Conservation (phyloP, 495 filamentous ascomycete species). For the Halenospora varia region DNA sequence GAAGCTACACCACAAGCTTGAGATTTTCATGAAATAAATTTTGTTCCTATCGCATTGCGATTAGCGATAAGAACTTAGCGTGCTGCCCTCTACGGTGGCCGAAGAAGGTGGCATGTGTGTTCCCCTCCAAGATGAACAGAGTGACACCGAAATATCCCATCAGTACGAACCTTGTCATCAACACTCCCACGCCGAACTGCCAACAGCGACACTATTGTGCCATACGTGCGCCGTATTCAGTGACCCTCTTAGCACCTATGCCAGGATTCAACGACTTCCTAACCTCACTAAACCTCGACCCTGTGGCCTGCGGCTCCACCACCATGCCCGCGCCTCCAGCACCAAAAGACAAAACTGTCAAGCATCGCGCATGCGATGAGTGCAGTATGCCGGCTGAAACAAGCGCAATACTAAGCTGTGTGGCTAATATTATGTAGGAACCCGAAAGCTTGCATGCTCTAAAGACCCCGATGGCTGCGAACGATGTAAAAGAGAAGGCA, state of each 20-base stretch:
- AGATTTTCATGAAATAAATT: slow-evolving; percentile 11
- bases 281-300: slow-evolving; percentile 13
- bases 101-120: no score
- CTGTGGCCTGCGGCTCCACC: slow-evolving; percentile 11
- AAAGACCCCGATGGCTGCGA: slow-evolving; percentile 52
- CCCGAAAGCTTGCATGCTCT: slow-evolving; percentile 57
- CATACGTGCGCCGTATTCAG: no score
- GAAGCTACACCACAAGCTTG: neutral
- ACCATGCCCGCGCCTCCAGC: neutral
- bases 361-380: slow-evolving; percentile 57
- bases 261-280: slow-evolving; percentile 11
- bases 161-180: no score
- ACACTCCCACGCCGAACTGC: no score
- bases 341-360: slow-evolving; percentile 1
- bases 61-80: no score
- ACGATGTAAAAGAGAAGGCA: slow-evolving; percentile 50
- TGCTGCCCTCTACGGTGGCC: no score
- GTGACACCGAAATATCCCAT: no score
- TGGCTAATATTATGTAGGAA: slow-evolving; percentile 36
- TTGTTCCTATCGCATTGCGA: neutral
- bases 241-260: slow-evolving; percentile 20
- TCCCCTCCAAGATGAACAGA: no score
- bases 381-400: slow-evolving; percentile 44
- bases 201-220: no score
- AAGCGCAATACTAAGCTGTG: no score